Conservation (phyloP, 768 basidiomycete genomes). For the Tylopilus rubrobrunneus region DNA sequence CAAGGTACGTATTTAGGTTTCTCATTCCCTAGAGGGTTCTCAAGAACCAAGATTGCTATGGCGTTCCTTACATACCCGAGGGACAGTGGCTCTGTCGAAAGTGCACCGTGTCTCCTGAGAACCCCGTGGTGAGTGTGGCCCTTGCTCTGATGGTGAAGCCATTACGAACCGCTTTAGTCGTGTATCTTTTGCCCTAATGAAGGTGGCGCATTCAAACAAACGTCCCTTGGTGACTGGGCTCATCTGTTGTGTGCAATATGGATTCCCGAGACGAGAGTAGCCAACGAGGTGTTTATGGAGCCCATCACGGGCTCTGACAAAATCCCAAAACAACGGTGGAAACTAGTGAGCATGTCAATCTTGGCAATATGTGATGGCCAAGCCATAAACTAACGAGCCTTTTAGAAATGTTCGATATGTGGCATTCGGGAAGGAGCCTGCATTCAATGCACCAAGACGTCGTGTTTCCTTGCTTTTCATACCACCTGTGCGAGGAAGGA, state of each 20-base stretch:
- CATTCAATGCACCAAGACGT: slow-evolving; percentile 90
- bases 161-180: slow-evolving; percentile 43
- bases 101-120: slow-evolving; percentile 96
- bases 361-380: not conserved
- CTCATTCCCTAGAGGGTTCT: not conserved
- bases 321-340: slow-evolving; percentile 91
- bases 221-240: slow-evolving; percentile 87
- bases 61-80: slow-evolving; percentile 98
- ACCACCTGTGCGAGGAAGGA: slow-evolving; percentile 89
- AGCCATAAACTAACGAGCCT: slow-evolving; percentile 7
- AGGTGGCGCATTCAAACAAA: slow-evolving; percentile 98
- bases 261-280: slow-evolving; percentile 91
- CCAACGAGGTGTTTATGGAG: slow-evolving; percentile 97
- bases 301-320: slow-evolving; percentile 87
- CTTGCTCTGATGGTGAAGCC: not conserved
- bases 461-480: slow-evolving; percentile 93
- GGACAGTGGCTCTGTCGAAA: slow-evolving; percentile 99
- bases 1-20: slow-evolving; percentile 59
- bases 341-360: slow-evolving; percentile 58
- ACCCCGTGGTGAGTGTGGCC: slow-evolving; percentile 71
- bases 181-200: slow-evolving; percentile 97
- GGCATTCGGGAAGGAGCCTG: slow-evolving; percentile 72
- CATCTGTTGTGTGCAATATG: slow-evolving; percentile 96
- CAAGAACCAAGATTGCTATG: slow-evolving; percentile 82
- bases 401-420: slow-evolving; percentile 62